Percentiles rank a stretch among this genome's conserved stretches.
Evolutionary conservation across 2,329 filamentous ascomycete genomes (phyloP).

Genomic region (Colletotrichum liaoningense): DNA sequence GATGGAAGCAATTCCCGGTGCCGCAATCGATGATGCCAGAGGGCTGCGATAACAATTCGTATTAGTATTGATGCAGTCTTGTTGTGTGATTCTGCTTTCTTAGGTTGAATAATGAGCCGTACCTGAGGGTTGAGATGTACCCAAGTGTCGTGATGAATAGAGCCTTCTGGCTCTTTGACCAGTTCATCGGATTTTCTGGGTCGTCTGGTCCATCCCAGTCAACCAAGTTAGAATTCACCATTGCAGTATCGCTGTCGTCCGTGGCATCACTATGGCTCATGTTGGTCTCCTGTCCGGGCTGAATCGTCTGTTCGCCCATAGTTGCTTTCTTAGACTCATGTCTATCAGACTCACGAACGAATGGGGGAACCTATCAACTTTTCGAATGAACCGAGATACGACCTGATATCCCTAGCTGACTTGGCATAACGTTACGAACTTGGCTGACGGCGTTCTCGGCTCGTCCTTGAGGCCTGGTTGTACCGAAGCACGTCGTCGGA

Average conservation of each 20-base stretch:
- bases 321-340: neutral
- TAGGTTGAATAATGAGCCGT: no score
- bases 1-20: slow-evolving; percentile 72
- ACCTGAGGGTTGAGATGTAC: slow-evolving; percentile 47
- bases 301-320: neutral
- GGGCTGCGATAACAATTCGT: slow-evolving; percentile 45
- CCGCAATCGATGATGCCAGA: slow-evolving; percentile 69
- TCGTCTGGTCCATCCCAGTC: slow-evolving; percentile 42
- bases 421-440: neutral
- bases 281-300: neutral
- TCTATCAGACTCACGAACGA: neutral
- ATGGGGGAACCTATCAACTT: neutral
- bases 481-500: neutral
- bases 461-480: no score
- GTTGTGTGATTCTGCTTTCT: neutral
- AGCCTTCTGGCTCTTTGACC: slow-evolving; percentile 58
- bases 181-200: slow-evolving; percentile 62
- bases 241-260: neutral
- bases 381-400: neutral
- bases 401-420: neutral
- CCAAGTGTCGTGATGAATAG: slow-evolving; percentile 59
- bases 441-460: neutral
- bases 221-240: neutral
- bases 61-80: neutral
- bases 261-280: neutral